Conservation (phyloP, 495 filamentous ascomycete genomes). For the Aspergillus diversus region DNA sequence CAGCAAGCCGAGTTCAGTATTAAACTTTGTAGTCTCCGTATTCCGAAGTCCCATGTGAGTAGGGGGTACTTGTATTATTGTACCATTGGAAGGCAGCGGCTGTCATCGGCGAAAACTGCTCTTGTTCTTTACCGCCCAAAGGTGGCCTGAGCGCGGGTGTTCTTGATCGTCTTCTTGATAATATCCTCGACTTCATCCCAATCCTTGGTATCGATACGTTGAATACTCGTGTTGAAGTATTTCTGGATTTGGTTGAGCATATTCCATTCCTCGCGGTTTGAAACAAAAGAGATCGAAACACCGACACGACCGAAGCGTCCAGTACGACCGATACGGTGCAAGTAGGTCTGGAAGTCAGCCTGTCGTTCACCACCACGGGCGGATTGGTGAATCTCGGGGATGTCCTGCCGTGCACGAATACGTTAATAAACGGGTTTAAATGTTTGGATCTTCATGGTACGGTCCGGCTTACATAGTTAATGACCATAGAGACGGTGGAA, state of each 20-base stretch:
- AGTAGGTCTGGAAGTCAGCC: constrained; percentile 90
- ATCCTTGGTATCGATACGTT: constrained; percentile 65
- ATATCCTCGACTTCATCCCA: constrained; percentile 86
- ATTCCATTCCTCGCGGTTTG: constrained; percentile 72
- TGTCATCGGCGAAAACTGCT: background rate
- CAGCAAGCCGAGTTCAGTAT: too few relatives aligned
- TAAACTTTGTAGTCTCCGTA: background rate
- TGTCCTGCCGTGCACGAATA: constrained; percentile 45
- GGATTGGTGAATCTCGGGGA: constrained; percentile 49
- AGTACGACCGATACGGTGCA: constrained; percentile 97
- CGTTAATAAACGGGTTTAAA: constrained; percentile 13
- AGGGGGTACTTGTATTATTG: too few relatives aligned
- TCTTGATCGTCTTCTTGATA: constrained; percentile 84
- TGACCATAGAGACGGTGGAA: constrained; percentile 92
- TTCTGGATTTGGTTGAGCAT: constrained; percentile 76
- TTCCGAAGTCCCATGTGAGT: background rate
- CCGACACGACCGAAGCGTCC: constrained; percentile 98
- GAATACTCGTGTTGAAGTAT: constrained; percentile 65
- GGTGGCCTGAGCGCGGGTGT: constrained; percentile 66
- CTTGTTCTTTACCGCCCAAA: constrained; percentile 35
- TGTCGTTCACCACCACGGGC: constrained; percentile 32
- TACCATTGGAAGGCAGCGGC: background rate
- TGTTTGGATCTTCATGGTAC: background rate
- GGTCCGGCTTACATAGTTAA: constrained; percentile 73
- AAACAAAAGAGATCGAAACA: constrained; percentile 89